A percentile compares a stretch with the other conserved stretches of the same genome.
These are phyloP conservation scores for Citrus sinensis DNA, from an alignment of 345 rosid species.

Conservation along the genomic window DNA sequence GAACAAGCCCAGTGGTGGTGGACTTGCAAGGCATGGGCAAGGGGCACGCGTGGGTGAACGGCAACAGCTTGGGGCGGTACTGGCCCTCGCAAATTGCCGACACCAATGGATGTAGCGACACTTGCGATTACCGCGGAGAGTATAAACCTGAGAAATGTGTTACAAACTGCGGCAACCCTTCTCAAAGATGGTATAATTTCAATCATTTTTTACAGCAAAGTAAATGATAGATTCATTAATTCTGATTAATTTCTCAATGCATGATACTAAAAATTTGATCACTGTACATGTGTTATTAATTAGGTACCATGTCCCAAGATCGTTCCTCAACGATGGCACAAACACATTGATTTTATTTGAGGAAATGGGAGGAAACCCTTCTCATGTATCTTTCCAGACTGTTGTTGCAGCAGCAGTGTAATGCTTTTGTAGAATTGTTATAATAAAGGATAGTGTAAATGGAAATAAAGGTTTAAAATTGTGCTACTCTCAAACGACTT, in stretches of 20 bases:
- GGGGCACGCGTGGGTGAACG: conserved; percentile 50
- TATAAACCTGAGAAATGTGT: conserved; percentile 26
- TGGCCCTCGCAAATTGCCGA: conserved; percentile 30
- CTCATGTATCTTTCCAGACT: conserved; percentile 17
- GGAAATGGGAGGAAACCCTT: conserved; percentile 43
- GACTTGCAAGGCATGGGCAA: conserved; percentile 49
- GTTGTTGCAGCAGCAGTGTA: conserved; percentile 10
- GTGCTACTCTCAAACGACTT: not conserved
- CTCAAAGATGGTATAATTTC: conserved; percentile 34
- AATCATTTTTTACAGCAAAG: not conserved
- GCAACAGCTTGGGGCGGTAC: conserved; percentile 38
- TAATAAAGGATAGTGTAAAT: not conserved
- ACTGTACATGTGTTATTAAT: not conserved
- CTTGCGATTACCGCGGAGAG: conserved; percentile 32
- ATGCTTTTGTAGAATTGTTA: not conserved
- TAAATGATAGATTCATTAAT: not conserved
- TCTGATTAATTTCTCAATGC: too few relatives aligned
- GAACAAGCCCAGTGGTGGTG: conserved; percentile 35
- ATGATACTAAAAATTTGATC: too few relatives aligned
- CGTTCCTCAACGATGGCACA: conserved; percentile 10
- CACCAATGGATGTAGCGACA: conserved; percentile 20
- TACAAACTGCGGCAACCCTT: conserved; percentile 43
- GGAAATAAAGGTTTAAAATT: not conserved
- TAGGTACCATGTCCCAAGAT: conserved; percentile 45
- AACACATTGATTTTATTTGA: conserved; percentile 39